Conservation (phyloP, 1,284 basidiomycete genomes). For the Malassezia vespertilionis region DNA sequence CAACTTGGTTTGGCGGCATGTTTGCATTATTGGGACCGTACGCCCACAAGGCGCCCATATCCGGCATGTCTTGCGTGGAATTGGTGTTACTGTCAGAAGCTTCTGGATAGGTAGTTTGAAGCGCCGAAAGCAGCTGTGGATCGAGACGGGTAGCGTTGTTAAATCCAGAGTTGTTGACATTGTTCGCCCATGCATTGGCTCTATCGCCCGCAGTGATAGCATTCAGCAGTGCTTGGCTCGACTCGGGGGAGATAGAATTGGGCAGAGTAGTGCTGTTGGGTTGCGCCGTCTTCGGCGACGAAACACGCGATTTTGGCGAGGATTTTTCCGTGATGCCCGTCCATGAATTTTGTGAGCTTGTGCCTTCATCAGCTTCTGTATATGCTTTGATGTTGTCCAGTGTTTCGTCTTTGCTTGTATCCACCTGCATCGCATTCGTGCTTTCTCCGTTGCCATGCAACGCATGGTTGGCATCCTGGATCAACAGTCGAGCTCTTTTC, state of each 20-base stretch:
- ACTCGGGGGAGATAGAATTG: slow-evolving; percentile 27
- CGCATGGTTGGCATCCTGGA: slow-evolving; percentile 8
- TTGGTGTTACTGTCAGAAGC: too few relatives aligned
- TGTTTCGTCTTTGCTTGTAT: background rate
- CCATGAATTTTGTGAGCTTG: slow-evolving; percentile 19
- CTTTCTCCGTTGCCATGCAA: background rate
- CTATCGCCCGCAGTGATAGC: slow-evolving; percentile 26
- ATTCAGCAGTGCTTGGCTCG: slow-evolving; percentile 30
- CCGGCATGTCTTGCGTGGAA: too few relatives aligned
- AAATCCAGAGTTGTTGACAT: too few relatives aligned
- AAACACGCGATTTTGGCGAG: background rate
- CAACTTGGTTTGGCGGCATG: too few relatives aligned
- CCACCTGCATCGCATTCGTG: background rate
- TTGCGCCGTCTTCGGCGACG: background rate
- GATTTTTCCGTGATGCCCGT: background rate
- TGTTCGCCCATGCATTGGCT: background rate
- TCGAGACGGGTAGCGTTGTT: slow-evolving; percentile 16
- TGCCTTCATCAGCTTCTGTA: slow-evolving; percentile 17
- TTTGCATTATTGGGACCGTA: too few relatives aligned
- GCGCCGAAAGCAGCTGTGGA: slow-evolving; percentile 28
- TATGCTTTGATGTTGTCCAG: slow-evolving; percentile 7
- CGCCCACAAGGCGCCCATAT: too few relatives aligned
- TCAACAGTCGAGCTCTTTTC: slow-evolving; percentile 13
- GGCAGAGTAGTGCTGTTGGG: background rate
- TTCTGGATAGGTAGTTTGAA: slow-evolving; percentile 31